These are phyloP conservation scores for Stagonosporopsis cucurbitacearum DNA, from an alignment of 2,329 filamentous ascomycete species.

Conservation along the genomic window DNA sequence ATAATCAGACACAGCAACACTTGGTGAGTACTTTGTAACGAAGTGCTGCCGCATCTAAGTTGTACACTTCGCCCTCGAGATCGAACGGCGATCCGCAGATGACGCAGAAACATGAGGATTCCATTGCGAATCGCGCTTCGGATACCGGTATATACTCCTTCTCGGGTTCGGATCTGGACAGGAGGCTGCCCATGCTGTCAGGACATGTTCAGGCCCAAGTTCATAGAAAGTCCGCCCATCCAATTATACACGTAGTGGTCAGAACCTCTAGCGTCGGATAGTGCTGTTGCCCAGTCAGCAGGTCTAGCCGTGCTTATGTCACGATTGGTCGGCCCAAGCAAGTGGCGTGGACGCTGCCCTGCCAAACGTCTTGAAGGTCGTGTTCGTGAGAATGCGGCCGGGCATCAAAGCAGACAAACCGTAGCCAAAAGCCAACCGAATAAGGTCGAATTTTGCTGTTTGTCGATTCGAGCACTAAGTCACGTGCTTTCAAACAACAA, in stretches of 20 bases:
- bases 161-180: slow-evolving; percentile 20
- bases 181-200: slow-evolving; percentile 21
- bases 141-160: slow-evolving; percentile 23
- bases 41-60: slow-evolving; percentile 26
- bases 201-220: not conserved
- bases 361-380: not conserved
- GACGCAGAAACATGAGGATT: slow-evolving; percentile 33
- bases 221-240: not conserved
- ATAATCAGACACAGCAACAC: not conserved
- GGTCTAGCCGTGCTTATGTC: not conserved
- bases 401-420: no score
- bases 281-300: not conserved
- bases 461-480: no score
- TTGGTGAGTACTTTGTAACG: slow-evolving; percentile 20
- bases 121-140: slow-evolving; percentile 31
- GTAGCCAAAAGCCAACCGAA: not conserved
- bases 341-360: not conserved
- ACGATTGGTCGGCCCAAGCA: not conserved
- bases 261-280: not conserved
- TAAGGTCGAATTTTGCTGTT: not conserved
- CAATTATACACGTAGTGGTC: not conserved
- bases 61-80: slow-evolving; percentile 29
- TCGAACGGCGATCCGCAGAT: slow-evolving; percentile 38
- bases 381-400: no score
- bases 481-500: no score